phyloP scores from a whole-genome alignment of 2,329 filamentous ascomycete species.

The Colletotrichum sp. region DNA sequence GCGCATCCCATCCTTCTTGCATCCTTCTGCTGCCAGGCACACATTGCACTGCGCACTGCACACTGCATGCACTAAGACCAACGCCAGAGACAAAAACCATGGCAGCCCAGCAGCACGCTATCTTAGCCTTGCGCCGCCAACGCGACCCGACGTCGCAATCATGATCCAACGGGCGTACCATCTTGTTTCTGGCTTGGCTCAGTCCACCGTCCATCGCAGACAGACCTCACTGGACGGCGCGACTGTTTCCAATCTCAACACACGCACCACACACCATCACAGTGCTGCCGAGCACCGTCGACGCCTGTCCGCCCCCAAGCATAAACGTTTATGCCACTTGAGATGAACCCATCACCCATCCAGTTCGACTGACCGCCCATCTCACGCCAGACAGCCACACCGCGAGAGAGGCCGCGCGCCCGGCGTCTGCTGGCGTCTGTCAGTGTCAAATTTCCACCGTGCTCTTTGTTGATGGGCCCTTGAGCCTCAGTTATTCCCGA shows the following conservation, averaged over 20 bases:
- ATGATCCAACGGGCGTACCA: background rate
- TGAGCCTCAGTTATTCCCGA: slow-evolving; percentile 12
- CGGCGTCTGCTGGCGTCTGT: background rate
- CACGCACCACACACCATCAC: background rate
- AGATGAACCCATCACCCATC: background rate
- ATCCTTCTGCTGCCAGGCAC: background rate
- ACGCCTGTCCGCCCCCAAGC: background rate
- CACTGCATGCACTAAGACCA: background rate
- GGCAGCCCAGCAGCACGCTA: background rate
- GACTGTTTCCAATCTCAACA: background rate
- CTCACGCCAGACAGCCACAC: background rate
- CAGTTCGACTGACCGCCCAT: background rate
- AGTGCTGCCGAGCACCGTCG: background rate
- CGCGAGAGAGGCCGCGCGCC: background rate
- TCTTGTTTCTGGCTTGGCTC: slow-evolving; percentile 2
- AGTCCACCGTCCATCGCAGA: background rate
- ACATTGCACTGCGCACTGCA: background rate
- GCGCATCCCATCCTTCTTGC: background rate
- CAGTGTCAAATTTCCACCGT: background rate
- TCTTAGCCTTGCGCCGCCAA: background rate
- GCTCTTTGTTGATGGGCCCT: background rate
- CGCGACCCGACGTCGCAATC: slow-evolving; percentile 3
- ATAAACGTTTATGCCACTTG: slow-evolving; percentile 7
- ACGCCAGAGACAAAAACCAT: background rate
- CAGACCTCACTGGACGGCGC: background rate